phyloP scores from a whole-genome alignment of 2,329 filamentous ascomycete genomes.

The Cryphonectria parasitica region DNA sequence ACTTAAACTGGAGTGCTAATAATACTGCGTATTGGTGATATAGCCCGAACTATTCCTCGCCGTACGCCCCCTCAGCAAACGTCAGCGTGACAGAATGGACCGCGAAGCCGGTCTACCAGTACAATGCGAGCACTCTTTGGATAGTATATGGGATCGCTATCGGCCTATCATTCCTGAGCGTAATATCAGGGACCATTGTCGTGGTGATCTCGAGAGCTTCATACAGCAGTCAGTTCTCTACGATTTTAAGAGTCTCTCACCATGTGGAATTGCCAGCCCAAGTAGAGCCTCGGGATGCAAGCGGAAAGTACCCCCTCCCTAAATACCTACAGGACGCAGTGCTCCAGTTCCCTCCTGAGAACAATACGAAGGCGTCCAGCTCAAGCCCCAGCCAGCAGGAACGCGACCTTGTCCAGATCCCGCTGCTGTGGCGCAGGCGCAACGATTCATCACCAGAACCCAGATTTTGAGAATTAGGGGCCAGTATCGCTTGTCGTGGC shows the following conservation, averaged over 20 bases:
- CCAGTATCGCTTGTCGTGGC: too few species aligned
- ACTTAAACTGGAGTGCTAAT: neutral
- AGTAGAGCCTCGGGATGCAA: neutral
- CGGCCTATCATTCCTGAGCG: neutral
- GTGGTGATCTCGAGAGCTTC: neutral
- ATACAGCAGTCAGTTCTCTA: neutral
- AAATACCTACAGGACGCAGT: neutral
- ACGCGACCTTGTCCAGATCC: neutral
- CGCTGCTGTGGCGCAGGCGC: neutral
- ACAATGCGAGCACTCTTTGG: neutral
- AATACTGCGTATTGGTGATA: neutral
- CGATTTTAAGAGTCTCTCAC: neutral
- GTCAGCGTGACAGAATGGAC: neutral
- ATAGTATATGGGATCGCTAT: neutral
- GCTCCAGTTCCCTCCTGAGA: neutral
- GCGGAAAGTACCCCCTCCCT: neutral
- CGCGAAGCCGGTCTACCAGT: neutral
- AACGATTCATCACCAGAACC: too few species aligned
- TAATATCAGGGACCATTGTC: neutral
- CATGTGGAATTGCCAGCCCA: neutral
- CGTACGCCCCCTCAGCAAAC: neutral
- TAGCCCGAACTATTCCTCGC: neutral
- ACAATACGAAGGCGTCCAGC: neutral
- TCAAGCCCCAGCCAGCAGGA: neutral
- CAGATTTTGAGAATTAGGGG: too few species aligned